These are phyloP conservation scores for Trichosporon inkin DNA, from an alignment of 1,284 basidiomycete species.

Conservation along the genomic window DNA sequence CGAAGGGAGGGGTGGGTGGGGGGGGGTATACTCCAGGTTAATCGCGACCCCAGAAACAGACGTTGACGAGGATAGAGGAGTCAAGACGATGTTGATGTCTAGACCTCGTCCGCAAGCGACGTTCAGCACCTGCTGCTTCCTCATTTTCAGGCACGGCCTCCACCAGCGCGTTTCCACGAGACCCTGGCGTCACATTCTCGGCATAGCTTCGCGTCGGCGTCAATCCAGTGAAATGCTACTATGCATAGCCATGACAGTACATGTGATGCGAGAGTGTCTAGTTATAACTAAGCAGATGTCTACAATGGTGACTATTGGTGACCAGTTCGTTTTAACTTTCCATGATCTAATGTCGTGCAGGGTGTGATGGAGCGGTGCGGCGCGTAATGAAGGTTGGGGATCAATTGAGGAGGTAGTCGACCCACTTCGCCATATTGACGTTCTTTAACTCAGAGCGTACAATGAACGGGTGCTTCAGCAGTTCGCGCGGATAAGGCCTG, in stretches of 20 bases:
- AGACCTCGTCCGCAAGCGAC: too few relatives aligned
- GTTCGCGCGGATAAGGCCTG: constrained; percentile 78
- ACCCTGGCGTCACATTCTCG: too few relatives aligned
- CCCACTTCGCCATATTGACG: constrained; percentile 84
- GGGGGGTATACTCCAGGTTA: too few relatives aligned
- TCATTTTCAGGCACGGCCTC: too few relatives aligned
- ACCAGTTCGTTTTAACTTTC: not conserved
- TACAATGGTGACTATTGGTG: not conserved
- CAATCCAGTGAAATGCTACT: not conserved
- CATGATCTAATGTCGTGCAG: not conserved
- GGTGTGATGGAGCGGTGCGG: not conserved
- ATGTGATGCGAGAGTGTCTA: constrained; percentile 1
- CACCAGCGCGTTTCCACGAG: too few relatives aligned
- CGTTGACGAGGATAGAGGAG: not conserved
- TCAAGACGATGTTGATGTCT: too few relatives aligned
- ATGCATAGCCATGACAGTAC: constrained; percentile 1
- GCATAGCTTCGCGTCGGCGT: not conserved
- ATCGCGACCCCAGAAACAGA: not conserved
- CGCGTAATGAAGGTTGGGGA: not conserved
- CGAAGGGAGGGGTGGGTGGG: not conserved
- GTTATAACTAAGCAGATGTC: constrained; percentile 3
- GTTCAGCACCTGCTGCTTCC: too few relatives aligned
- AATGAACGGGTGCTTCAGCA: constrained; percentile 87
- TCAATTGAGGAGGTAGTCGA: constrained; percentile 48
- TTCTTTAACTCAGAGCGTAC: constrained; percentile 70